Evolutionary conservation across 305 asterid species (phyloP), one percentile per base, ranked within the genome.

Genomic region (Fraxinus latifolia): DNA sequence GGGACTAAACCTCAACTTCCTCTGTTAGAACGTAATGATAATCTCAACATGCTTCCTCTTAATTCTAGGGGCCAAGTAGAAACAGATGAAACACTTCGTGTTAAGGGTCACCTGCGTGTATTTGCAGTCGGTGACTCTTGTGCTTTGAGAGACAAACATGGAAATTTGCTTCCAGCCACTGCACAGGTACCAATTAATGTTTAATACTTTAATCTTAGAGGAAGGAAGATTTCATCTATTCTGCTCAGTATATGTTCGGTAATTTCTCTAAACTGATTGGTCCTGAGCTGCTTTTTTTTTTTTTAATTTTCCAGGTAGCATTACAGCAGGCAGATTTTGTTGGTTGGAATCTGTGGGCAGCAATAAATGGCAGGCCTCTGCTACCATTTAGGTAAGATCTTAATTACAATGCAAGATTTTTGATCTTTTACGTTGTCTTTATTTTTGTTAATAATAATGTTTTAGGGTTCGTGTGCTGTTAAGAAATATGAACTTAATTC

Each of bases 331-430:
- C 99, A 62, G 99, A 95, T 88, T 93, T 94, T 85, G 92, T 97
- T 39, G 98, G 97, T 89, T 95, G 99, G 99, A 95, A 94, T 90
- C 84, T 95, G 21, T 95, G 99, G 98, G 99, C 99, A 77, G 97
- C 98, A 33, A 95, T 95, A 80, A 95, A 95, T 86, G 95, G 88
- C 80, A 90, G 93, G 53, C 97, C 97, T 72, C 90, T 95, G 77
- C 83, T 95, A 83, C 97, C 99, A 27, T 95, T 94, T 89, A 92
- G 98, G 99, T 94, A 72, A 58, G 93, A 60, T 76, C 79, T 85
- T 27, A 77, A 77, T 47, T 74, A 42, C 32, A 29, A 47, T 83
- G 32, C 34, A 68, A 34, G 31, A 31, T 72, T 15, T 50, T 50
- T 50, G 7, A 58, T 58, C 68, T 58, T 58, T 19, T 58, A 6